Evolutionary conservation across 2,329 filamentous ascomycete species (phyloP), one percentile per base, ranked within the genome.

Genomic region (Botryotinia narcissicola): DNA sequence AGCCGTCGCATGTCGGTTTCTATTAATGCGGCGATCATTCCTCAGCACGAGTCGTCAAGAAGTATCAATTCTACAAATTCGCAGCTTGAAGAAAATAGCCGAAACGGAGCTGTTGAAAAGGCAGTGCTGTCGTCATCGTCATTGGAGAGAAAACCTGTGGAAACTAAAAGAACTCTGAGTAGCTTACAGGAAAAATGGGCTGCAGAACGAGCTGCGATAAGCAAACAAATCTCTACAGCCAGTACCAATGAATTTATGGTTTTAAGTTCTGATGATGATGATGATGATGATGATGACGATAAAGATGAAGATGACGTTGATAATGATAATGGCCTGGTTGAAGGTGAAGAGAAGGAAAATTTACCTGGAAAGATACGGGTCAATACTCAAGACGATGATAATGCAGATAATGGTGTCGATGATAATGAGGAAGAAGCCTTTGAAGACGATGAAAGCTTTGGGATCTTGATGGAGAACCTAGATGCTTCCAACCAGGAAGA

Each of bases 401-500:
- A 51, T n/a, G 35, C 25, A 14, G n/a, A 63, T 29, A 32, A 25
- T 14, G 37, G 40, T 22, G 35, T 57, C 51, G 51, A 42, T 48
- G 25, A 29, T 20, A 16, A 71, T 12, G 54, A 59, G 18, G 12
- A 54, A 42, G 74, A 60, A 42, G 74, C 54, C 1, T 73, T 77
- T n/a, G 75, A 78, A 20, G 78, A 79, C 25, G 78, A 78, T 63
- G 79, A 81, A 60, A 79, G 78, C 35, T 80, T 80, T 71, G 79
- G 76, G 9, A 73, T 81, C 25, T 67, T 81, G 25, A 72, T 81
- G 22, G 80, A 81, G 62, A 81, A 80, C 20, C 71, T 81, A 42
- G 79, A 80, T 61, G 80, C 80, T 22, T 80, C 80, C 29, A 51
- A 72, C 16, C 70, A 67, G 37, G 70, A 72, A 66, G n/a, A 25